Conservation (phyloP, 2,329 filamentous ascomycete species). For the Triangularia verruculosa region DNA sequence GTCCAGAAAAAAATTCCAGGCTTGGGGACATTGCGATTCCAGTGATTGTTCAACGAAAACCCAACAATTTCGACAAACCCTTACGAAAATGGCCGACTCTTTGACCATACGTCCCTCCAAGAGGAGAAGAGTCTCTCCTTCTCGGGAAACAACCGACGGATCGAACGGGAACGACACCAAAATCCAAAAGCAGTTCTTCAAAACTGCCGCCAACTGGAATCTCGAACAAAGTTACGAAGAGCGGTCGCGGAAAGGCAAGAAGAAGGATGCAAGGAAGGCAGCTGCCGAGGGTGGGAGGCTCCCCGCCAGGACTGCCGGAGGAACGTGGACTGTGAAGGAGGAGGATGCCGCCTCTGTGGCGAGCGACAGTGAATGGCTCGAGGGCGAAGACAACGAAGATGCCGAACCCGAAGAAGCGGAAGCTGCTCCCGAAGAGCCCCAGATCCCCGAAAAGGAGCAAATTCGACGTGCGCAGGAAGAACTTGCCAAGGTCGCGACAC, state of each 20-base stretch:
- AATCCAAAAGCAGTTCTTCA: conserved; percentile 65
- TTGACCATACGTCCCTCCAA: conserved; percentile 54
- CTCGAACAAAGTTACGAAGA: conserved; percentile 89
- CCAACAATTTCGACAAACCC: conserved; percentile 14
- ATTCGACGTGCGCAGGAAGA: conserved; percentile 89
- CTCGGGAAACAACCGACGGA: conserved; percentile 44
- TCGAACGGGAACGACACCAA: conserved; percentile 34
- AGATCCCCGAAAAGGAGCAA: conserved; percentile 72
- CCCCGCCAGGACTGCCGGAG: conserved; percentile 83
- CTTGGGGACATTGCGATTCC: neutral
- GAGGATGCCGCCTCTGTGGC: conserved; percentile 54
- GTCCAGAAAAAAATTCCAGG: conserved; percentile 22
- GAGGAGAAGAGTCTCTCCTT: conserved; percentile 56
- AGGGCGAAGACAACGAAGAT: conserved; percentile 54
- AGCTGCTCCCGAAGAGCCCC: conserved; percentile 52
- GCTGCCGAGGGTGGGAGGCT: conserved; percentile 46
- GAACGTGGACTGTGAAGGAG: conserved; percentile 56
- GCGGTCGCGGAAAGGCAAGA: conserved; percentile 70
- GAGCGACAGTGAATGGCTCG: conserved; percentile 63
- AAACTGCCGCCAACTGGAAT: conserved; percentile 78
- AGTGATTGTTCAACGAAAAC: neutral
- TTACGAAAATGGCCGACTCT: conserved; percentile 14
- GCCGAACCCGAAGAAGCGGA: conserved; percentile 47
- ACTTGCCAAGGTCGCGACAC: conserved; percentile 73
- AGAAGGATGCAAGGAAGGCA: conserved; percentile 59